Evolutionary conservation across 202 grass and related monocot species (phyloP).

Genomic region (Panicum hallii): DNA sequence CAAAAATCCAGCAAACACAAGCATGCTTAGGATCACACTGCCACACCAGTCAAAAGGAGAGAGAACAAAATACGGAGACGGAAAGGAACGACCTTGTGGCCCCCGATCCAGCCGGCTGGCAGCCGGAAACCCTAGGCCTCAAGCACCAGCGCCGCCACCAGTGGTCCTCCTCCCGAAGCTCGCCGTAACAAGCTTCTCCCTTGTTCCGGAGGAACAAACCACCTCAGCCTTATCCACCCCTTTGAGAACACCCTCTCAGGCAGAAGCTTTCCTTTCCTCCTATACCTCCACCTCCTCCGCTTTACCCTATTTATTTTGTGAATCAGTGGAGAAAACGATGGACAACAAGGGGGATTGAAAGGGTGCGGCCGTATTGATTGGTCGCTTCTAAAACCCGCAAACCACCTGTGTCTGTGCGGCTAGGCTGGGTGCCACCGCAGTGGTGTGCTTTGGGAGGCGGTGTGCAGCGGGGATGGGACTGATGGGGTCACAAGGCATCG

Average conservation of each 20-base stretch:
- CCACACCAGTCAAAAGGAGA: neutral
- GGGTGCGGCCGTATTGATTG: neutral
- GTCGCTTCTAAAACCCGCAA: slow-evolving; percentile 43
- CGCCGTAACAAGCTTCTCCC: neutral
- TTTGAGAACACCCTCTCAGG: neutral
- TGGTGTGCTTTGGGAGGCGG: neutral
- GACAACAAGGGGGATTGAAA: neutral
- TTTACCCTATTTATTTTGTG: neutral
- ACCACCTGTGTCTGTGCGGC: neutral
- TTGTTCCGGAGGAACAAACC: neutral
- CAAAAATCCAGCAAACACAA: neutral
- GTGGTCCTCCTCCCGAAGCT: neutral
- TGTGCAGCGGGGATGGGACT: slow-evolving; percentile 11
- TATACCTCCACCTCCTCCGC: neutral
- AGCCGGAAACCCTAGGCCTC: slow-evolving; percentile 46
- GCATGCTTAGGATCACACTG: neutral
- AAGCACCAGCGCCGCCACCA: neutral
- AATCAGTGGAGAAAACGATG: neutral
- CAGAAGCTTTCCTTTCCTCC: slow-evolving; percentile 29
- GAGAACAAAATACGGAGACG: neutral
- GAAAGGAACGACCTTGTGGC: slow-evolving; percentile 21
- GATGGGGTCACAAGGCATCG: slow-evolving; percentile 9
- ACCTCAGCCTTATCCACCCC: slow-evolving; percentile 17
- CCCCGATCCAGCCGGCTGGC: neutral
- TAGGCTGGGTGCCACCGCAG: neutral